phyloP scores from a whole-genome alignment of 805 yeast species.

The Kazachstania taianensis region DNA sequence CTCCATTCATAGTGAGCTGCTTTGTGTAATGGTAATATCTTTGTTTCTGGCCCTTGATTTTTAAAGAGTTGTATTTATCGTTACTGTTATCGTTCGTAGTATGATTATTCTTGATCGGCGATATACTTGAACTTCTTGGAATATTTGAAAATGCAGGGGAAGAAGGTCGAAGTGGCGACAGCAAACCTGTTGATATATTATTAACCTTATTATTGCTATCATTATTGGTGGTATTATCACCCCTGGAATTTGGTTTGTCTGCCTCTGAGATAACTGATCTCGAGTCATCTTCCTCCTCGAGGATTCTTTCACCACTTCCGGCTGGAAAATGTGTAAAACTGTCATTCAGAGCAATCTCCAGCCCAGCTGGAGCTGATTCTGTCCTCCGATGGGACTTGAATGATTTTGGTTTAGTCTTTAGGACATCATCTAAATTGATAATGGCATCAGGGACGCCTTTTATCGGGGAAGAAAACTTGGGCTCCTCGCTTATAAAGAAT shows the following conservation, averaged over 20 bases:
- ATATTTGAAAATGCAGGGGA: conserved; percentile 9
- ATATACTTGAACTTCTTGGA: conserved; percentile 2
- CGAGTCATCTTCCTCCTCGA: neutral
- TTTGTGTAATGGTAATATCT: conserved; percentile 26
- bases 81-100: neutral
- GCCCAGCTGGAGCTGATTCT: conserved; percentile 47
- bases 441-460: conserved; percentile 41
- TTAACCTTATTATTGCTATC: neutral
- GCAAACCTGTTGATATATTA: conserved; percentile 5
- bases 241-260: no score
- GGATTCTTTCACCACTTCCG: neutral
- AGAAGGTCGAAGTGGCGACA: conserved; percentile 19
- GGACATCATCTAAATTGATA: conserved; percentile 47
- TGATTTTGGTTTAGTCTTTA: conserved; percentile 30
- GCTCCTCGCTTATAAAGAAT: conserved; percentile 27
- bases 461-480: conserved; percentile 22
- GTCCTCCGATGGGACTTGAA: conserved; percentile 38
- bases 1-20: conserved; percentile 14
- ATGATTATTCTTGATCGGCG: conserved; percentile 5
- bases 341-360: conserved; percentile 20
- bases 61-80: conserved; percentile 19
- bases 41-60: conserved; percentile 27
- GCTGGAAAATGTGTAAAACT: no score
- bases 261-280: neutral
- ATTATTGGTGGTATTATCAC: no score